These are phyloP conservation scores for Neurospora tetrasperma DNA, from an alignment of 495 filamentous ascomycete species.

Conservation along the genomic window DNA sequence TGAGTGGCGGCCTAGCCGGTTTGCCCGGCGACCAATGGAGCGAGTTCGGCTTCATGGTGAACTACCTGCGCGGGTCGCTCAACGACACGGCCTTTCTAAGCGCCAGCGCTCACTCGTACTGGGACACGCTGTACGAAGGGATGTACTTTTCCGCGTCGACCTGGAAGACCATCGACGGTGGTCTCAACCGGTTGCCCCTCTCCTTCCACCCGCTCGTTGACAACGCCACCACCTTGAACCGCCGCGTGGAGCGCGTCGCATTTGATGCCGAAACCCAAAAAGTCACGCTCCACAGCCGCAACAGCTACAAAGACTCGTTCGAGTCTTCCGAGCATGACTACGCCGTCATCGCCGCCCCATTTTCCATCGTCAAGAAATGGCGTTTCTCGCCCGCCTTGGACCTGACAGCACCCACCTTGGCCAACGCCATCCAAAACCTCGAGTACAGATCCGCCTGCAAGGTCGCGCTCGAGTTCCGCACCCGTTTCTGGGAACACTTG, in stretches of 20 bases:
- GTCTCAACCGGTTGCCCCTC: slow-evolving; percentile 45
- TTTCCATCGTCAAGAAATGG: slow-evolving; percentile 47
- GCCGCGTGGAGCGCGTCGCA: slow-evolving; percentile 36
- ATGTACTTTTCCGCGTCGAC: slow-evolving; percentile 50
- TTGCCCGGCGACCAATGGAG: slow-evolving; percentile 42
- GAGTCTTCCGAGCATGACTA: slow-evolving; percentile 51
- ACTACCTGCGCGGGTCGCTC: slow-evolving; percentile 41
- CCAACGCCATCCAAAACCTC: slow-evolving; percentile 50
- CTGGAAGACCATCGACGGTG: slow-evolving; percentile 57
- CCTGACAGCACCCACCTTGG: slow-evolving; percentile 22
- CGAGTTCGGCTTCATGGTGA: slow-evolving; percentile 51
- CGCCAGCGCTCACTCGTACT: slow-evolving; percentile 19
- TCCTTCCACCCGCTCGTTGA: slow-evolving; percentile 52
- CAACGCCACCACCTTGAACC: slow-evolving; percentile 43
- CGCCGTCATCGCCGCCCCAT: slow-evolving; percentile 52
- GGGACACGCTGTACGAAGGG: slow-evolving; percentile 35
- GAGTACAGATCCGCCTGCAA: slow-evolving; percentile 53
- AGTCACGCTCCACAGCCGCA: slow-evolving; percentile 39
- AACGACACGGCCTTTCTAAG: slow-evolving; percentile 46
- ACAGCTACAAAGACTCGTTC: slow-evolving; percentile 29
- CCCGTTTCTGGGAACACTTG: slow-evolving; percentile 60
- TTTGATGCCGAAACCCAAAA: slow-evolving; percentile 31
- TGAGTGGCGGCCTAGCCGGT: slow-evolving; percentile 23
- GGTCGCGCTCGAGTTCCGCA: slow-evolving; percentile 51
- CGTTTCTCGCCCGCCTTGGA: slow-evolving; percentile 31